Percentiles rank a stretch among this genome's conserved stretches.
Evolutionary conservation across 2,329 filamentous ascomycete species (phyloP).

Genomic region (Scytalidium lignicola): DNA sequence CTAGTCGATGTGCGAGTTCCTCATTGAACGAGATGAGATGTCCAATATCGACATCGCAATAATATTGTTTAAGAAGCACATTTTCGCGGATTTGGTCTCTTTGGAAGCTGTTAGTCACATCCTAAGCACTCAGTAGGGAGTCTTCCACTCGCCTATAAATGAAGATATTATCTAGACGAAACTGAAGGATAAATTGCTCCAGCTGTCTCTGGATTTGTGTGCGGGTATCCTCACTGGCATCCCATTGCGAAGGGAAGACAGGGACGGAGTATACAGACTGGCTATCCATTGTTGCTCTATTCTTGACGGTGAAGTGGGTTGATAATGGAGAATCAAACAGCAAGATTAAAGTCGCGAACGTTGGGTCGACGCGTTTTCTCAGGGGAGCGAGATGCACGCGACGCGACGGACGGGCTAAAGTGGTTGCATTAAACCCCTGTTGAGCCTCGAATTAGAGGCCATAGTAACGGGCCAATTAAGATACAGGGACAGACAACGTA

Average conservation of each 20-base stretch:
- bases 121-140: background rate
- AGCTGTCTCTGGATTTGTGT: conserved; percentile 72
- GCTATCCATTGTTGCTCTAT: conserved; percentile 64
- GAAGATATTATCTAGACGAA: conserved; percentile 89
- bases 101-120: conserved; percentile 24
- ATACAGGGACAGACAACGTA: background rate
- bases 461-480: background rate
- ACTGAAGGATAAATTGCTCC: conserved; percentile 87
- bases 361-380: conserved; percentile 1
- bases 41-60: conserved; percentile 91
- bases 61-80: conserved; percentile 88
- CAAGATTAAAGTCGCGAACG: background rate
- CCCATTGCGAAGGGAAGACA: conserved; percentile 65
- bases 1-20: conserved; percentile 84
- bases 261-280: conserved; percentile 82
- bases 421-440: conserved; percentile 1
- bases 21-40: conserved; percentile 96
- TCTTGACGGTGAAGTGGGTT: conserved; percentile 4
- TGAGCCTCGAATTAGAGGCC: background rate
- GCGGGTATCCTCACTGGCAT: conserved; percentile 59
- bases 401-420: background rate
- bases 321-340: background rate
- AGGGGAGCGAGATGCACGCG: conserved; percentile 1
- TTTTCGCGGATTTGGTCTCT: conserved; percentile 96
- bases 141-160: conserved; percentile 69